Percentiles rank a stretch among this genome's conserved stretches.
Conservation (phyloP, 495 filamentous ascomycete species). For the Massariosphaeria phaeospora region DNA sequence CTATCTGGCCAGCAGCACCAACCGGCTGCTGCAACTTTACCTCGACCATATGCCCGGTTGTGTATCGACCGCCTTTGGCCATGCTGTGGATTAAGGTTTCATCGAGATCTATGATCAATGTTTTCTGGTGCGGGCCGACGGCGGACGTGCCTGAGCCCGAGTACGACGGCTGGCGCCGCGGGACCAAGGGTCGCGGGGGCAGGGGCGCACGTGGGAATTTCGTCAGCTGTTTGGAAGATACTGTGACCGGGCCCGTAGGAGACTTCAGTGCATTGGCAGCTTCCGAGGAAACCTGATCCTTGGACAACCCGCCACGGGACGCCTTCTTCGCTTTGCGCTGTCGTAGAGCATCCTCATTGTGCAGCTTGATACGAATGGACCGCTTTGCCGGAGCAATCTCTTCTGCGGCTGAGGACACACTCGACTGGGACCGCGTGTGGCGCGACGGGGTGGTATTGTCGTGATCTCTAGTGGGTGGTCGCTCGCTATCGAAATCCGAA, state of each 20-base stretch:
- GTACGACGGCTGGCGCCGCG: constrained; percentile 79
- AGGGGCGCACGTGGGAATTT: constrained; percentile 85
- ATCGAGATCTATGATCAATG: constrained; percentile 89
- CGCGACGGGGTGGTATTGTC: constrained; percentile 39
- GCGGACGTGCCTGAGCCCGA: constrained; percentile 48
- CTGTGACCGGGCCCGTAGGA: constrained; percentile 72
- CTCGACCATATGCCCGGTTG: constrained; percentile 97
- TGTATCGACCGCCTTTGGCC: constrained; percentile 93
- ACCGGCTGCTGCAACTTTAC: constrained; percentile 72
- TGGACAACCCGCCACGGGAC: constrained; percentile 19
- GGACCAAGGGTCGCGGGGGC: constrained; percentile 84
- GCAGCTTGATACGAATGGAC: constrained; percentile 85
- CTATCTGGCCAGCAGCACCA: constrained; percentile 55
- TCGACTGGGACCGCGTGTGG: constrained; percentile 53
- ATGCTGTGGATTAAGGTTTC: constrained; percentile 97
- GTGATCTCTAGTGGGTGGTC: constrained; percentile 26
- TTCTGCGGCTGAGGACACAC: constrained; percentile 45
- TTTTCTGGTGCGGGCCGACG: constrained; percentile 64
- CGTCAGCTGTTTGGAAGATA: constrained; percentile 59
- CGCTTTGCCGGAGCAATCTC: constrained; percentile 63
- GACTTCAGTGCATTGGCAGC: constrained; percentile 66
- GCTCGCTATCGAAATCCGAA: constrained; percentile 37
- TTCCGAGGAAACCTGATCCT: constrained; percentile 39
- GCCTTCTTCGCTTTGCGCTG: constrained; percentile 51
- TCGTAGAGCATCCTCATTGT: constrained; percentile 69